Percentiles rank a stretch among this genome's conserved stretches.
phyloP scores from a whole-genome alignment of 352 stramenopile genomes.

The Globisporangium solare region DNA sequence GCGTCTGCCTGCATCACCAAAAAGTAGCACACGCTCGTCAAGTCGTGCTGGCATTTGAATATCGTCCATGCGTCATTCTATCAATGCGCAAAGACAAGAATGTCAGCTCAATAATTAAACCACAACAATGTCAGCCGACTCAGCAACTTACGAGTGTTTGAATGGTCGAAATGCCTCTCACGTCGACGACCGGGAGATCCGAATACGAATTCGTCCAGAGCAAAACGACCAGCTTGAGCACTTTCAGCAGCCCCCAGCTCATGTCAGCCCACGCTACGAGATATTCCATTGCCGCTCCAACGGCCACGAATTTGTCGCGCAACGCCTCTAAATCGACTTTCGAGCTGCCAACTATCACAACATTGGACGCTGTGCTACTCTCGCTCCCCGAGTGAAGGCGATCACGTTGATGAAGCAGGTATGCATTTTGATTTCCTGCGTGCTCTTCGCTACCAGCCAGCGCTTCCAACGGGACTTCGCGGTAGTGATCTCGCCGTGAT shows the following conservation, averaged over 20 bases:
- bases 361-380: too few relatives aligned
- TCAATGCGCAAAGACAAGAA: background rate
- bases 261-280: too few relatives aligned
- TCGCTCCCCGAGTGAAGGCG: too few relatives aligned
- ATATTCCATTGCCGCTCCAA: too few relatives aligned
- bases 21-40: constrained; percentile 33
- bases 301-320: too few relatives aligned
- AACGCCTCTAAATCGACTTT: too few relatives aligned
- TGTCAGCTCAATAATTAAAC: background rate
- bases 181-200: constrained; percentile 44
- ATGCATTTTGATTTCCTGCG: too few relatives aligned
- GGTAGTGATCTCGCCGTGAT: too few relatives aligned
- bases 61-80: constrained; percentile 27
- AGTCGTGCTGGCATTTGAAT: constrained; percentile 38
- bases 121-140: background rate
- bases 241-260: constrained; percentile 8
- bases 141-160: constrained; percentile 23
- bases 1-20: constrained; percentile 30
- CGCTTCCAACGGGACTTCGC: too few relatives aligned
- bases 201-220: constrained; percentile 65
- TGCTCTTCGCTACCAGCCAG: too few relatives aligned
- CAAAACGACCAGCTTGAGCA: constrained; percentile 28
- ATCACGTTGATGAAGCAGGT: too few relatives aligned
- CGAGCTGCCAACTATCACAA: too few relatives aligned
- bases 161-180: constrained; percentile 43